phyloP scores from a whole-genome alignment of 2,329 filamentous ascomycete genomes.

The Ophiosphaerella narmari region DNA sequence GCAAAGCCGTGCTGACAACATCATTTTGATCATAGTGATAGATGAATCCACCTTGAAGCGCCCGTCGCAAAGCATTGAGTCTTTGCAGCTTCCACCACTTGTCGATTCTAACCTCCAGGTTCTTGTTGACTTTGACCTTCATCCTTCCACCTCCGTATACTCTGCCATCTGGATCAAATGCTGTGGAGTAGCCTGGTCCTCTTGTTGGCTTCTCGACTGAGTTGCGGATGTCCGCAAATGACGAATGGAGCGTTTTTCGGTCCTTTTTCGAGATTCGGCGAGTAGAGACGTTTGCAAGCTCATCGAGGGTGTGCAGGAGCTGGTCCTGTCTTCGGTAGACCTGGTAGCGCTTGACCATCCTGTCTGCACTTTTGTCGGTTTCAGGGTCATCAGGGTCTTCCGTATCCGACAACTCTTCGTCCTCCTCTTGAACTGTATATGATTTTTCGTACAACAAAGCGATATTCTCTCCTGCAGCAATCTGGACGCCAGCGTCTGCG shows the following conservation, averaged over 20 bases:
- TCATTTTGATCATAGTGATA: constrained; percentile 47
- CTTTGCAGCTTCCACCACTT: constrained; percentile 75
- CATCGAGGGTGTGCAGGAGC: constrained; percentile 62
- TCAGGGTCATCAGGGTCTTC: constrained; percentile 54
- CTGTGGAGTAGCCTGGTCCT: constrained; percentile 69
- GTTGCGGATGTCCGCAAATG: constrained; percentile 68
- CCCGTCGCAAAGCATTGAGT: constrained; percentile 63
- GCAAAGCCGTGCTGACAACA: constrained; percentile 37
- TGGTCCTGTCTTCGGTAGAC: constrained; percentile 68
- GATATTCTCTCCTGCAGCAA: constrained; percentile 78
- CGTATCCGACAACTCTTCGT: constrained; percentile 58
- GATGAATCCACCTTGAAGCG: constrained; percentile 56
- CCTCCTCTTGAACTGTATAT: constrained; percentile 62
- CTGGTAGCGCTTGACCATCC: constrained; percentile 66
- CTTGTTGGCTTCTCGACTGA: constrained; percentile 69
- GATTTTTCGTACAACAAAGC: constrained; percentile 81
- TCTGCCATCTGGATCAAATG: constrained; percentile 63
- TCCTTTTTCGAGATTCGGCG: constrained; percentile 69
- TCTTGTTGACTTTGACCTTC: constrained; percentile 61
- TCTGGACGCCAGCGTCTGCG: constrained; percentile 71
- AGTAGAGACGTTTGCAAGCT: constrained; percentile 64
- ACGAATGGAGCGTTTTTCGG: constrained; percentile 67
- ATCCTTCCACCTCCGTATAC: constrained; percentile 65
- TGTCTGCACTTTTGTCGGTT: constrained; percentile 23
- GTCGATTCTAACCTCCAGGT: constrained; percentile 67